phyloP scores from a whole-genome alignment of 2,329 filamentous ascomycete species.

The Diaporthe citrichinensis region DNA sequence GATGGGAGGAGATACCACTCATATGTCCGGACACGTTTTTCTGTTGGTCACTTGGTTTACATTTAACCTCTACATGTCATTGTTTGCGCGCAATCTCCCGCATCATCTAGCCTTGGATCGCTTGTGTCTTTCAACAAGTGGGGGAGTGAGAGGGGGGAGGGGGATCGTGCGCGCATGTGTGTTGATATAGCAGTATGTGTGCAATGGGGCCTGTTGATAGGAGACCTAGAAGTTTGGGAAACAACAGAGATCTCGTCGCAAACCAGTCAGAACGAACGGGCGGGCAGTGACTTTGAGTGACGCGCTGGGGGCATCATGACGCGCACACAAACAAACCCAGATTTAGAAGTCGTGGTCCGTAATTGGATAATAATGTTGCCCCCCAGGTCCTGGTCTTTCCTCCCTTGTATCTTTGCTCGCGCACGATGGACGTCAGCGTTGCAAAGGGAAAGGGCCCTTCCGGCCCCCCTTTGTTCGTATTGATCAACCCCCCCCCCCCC shows the following conservation, averaged over 20 bases:
- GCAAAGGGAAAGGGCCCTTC: neutral
- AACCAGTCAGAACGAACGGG: neutral
- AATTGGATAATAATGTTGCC: conserved; percentile 8
- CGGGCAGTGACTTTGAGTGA: neutral
- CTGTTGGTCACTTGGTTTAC: neutral
- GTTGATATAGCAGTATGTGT: conserved; percentile 15
- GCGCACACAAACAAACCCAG: neutral
- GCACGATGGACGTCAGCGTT: neutral
- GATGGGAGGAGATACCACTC: conserved; percentile 42
- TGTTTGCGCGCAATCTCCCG: conserved; percentile 7
- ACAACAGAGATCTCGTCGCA: conserved; percentile 17
- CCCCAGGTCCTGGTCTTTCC: no score
- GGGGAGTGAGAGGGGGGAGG: neutral
- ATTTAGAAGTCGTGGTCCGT: conserved; percentile 1
- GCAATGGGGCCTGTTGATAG: neutral
- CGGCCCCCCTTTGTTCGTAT: neutral
- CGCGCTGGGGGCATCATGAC: neutral
- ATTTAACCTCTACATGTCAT: conserved; percentile 10
- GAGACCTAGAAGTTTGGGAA: conserved; percentile 16
- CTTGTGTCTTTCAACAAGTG: conserved; percentile 16
- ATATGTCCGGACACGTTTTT: conserved; percentile 31
- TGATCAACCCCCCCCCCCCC: neutral
- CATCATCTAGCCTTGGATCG: conserved; percentile 8
- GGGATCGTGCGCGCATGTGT: conserved; percentile 1
- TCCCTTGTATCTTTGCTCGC: neutral